phyloP scores from a whole-genome alignment of 208 protist genomes.

The Balamuthia mandrillaris region DNA sequence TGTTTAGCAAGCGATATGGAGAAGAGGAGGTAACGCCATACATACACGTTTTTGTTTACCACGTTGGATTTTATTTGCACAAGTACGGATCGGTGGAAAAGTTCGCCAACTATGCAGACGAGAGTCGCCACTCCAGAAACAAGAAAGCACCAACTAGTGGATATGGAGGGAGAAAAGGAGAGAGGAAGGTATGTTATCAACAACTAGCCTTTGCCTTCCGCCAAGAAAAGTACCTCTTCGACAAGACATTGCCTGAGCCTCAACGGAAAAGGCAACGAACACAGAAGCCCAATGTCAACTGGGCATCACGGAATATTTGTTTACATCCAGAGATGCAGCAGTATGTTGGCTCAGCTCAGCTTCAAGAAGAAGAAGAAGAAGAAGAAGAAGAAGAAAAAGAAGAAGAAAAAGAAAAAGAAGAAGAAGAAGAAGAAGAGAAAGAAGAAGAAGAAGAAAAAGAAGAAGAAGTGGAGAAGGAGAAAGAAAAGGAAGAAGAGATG shows the following conservation, averaged over 20 bases:
- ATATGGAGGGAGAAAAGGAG: no score
- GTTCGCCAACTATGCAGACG: conserved; percentile 1
- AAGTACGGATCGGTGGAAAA: neutral
- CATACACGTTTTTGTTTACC: conserved; percentile 34
- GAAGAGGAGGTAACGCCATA: conserved; percentile 1
- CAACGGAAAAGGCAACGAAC: no score
- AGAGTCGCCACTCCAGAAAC: conserved; percentile 3
- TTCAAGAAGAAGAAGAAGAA: neutral
- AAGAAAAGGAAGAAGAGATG: neutral
- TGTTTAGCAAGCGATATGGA: neutral
- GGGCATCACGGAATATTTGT: no score
- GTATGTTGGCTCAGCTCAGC: no score
- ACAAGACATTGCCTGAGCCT: no score
- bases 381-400: neutral
- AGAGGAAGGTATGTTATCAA: no score
- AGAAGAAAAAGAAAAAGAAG: neutral
- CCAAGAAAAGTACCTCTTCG: no score
- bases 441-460: neutral
- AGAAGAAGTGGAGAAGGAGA: no score
- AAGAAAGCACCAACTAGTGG: no score
- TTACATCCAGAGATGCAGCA: no score
- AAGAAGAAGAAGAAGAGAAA: neutral
- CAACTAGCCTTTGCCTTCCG: no score
- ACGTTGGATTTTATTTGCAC: neutral
- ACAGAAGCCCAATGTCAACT: no score